phyloP scores from a whole-genome alignment of 306 rosid genomes.

The Cajanus cajan region DNA sequence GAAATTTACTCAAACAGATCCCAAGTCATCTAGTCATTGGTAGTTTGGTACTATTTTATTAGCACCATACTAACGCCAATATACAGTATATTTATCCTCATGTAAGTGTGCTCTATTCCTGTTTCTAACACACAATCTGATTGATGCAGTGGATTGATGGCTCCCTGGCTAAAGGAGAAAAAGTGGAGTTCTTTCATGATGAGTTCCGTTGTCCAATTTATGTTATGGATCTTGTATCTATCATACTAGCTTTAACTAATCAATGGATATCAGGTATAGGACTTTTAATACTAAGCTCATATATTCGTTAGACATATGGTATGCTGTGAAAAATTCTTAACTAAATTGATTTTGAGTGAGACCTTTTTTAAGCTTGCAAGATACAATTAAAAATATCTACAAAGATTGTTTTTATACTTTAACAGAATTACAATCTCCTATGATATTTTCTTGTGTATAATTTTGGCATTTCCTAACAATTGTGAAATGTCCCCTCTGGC shows the following conservation, averaged over 20 bases:
- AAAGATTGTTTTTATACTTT: not conserved
- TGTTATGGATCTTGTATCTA: constrained; percentile 72
- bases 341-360: not conserved
- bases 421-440: not conserved
- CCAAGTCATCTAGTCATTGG: not conserved
- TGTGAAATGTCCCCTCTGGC: not conserved
- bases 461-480: not conserved
- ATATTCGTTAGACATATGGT: not conserved
- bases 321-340: not conserved
- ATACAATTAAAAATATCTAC: not conserved
- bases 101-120: not conserved
- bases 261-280: constrained; percentile 73
- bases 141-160: constrained; percentile 84
- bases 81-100: not conserved
- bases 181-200: constrained; percentile 66
- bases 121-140: constrained; percentile 3
- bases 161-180: constrained; percentile 64
- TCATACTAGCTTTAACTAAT: constrained; percentile 58
- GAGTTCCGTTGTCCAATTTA: constrained; percentile 89
- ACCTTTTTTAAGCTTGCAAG: constrained; percentile 12
- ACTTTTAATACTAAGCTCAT: constrained; percentile 2
- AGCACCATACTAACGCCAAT: not conserved
- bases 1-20: no score
- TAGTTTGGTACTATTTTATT: not conserved
- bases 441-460: constrained; percentile 7